phyloP scores from a whole-genome alignment of 164 flowering plant species.

The Stephania japonica region DNA sequence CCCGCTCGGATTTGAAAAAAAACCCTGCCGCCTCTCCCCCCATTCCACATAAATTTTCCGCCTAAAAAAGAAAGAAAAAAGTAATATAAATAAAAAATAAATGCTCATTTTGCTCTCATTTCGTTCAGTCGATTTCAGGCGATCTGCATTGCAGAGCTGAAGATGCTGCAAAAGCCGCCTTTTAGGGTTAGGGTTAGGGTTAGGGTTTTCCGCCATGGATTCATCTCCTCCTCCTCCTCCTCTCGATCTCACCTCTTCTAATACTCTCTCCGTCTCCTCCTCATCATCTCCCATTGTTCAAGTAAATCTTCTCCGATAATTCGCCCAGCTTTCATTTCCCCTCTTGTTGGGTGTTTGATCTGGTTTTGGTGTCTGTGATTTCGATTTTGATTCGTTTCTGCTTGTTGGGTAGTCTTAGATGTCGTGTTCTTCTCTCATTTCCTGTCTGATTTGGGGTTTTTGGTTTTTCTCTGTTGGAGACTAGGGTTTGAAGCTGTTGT shows the following conservation, averaged over 20 bases:
- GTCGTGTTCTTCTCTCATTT: neutral
- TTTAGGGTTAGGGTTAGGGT: slow-evolving; percentile 8
- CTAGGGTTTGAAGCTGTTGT: neutral
- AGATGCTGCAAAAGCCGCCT: slow-evolving; percentile 6
- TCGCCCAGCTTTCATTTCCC: neutral
- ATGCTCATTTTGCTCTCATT: neutral
- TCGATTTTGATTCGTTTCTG: neutral
- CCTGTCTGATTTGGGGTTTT: neutral
- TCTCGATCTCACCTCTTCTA: slow-evolving; percentile 20
- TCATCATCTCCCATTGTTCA: slow-evolving; percentile 29
- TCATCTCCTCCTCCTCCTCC: slow-evolving; percentile 9
- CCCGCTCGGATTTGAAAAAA: neutral
- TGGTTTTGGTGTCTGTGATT: neutral
- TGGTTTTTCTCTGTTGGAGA: neutral
- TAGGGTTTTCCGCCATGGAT: slow-evolving; percentile 34
- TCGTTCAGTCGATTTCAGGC: slow-evolving; percentile 15
- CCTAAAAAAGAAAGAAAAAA: neutral
- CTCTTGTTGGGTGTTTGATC: neutral
- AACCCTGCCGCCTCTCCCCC: neutral
- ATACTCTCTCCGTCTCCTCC: neutral
- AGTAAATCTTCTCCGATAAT: slow-evolving; percentile 15
- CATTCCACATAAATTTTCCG: neutral
- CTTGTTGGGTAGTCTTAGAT: neutral
- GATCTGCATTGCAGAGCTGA: neutral
- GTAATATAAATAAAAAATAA: neutral